phyloP scores from a whole-genome alignment of 1,139 yeast genomes.

The Yamadazyma triangularis region DNA sequence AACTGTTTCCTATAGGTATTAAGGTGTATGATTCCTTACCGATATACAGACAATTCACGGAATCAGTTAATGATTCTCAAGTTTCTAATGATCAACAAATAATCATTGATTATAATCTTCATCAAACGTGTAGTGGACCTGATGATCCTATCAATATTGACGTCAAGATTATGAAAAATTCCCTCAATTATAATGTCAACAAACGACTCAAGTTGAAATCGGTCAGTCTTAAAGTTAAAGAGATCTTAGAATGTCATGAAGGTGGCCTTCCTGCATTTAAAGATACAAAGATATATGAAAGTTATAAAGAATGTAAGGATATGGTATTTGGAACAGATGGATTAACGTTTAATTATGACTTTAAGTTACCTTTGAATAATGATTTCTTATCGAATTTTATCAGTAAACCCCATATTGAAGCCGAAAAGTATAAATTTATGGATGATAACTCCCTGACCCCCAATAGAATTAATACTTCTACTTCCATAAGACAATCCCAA shows the following conservation, averaged over 20 bases:
- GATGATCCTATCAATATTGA: constrained; percentile 37
- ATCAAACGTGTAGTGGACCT: constrained; percentile 50
- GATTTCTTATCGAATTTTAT: constrained; percentile 30
- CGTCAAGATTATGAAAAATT: constrained; percentile 35
- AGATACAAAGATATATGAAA: constrained; percentile 30
- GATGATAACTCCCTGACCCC: constrained; percentile 6
- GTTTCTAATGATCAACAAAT: constrained; percentile 40
- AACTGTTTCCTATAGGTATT: constrained; percentile 43
- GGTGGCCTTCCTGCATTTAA: constrained; percentile 42
- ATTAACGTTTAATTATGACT: constrained; percentile 22
- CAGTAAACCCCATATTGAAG: constrained; percentile 1
- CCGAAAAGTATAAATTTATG: constrained; percentile 8
- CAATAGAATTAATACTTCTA: constrained; percentile 9
- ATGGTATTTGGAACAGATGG: constrained; percentile 19
- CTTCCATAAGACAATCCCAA: constrained; percentile 8
- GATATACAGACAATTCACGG: constrained; percentile 48
- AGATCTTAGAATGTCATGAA: constrained; percentile 44
- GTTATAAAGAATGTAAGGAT: constrained; percentile 20
- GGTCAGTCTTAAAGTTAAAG: constrained; percentile 47
- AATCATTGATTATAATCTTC: constrained; percentile 38
- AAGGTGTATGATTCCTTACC: constrained; percentile 52
- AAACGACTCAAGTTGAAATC: constrained; percentile 41
- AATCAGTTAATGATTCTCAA: constrained; percentile 39
- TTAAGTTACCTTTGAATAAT: constrained; percentile 34
- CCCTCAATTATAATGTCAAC: constrained; percentile 27